Conservation (phyloP, 2,329 filamentous ascomycete genomes). For the Colletotrichum lindemuthianum region DNA sequence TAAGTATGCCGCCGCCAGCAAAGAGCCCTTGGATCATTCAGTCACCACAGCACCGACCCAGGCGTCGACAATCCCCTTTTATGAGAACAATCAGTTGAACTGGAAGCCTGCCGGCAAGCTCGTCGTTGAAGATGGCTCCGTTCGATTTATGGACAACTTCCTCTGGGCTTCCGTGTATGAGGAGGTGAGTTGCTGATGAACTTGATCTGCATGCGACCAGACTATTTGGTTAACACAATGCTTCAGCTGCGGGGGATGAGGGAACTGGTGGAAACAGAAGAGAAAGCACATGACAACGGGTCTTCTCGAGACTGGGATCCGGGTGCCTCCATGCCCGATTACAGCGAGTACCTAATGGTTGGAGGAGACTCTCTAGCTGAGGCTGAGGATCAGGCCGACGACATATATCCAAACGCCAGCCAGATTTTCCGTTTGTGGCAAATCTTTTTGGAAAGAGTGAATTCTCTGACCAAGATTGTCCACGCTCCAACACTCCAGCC, state of each 20-base stretch:
- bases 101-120: slow-evolving; percentile 62
- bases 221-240: not conserved
- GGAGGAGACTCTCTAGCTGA: slow-evolving; percentile 1
- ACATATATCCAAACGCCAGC: slow-evolving; percentile 16
- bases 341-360: slow-evolving; percentile 24
- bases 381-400: not conserved
- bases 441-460: slow-evolving; percentile 76
- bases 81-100: slow-evolving; percentile 36
- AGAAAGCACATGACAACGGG: not conserved
- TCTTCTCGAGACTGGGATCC: slow-evolving; percentile 16
- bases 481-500: slow-evolving; percentile 69
- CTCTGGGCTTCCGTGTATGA: slow-evolving; percentile 65
- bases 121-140: slow-evolving; percentile 62
- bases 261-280: slow-evolving; percentile 14
- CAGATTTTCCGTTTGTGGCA: slow-evolving; percentile 72
- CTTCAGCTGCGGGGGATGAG: slow-evolving; percentile 17
- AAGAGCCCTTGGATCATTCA: slow-evolving; percentile 15
- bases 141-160: slow-evolving; percentile 67
- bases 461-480: slow-evolving; percentile 76
- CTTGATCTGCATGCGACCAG: not conserved
- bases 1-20: slow-evolving; percentile 57
- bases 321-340: slow-evolving; percentile 29
- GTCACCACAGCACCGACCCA: slow-evolving; percentile 2
- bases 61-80: slow-evolving; percentile 10
- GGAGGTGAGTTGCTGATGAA: slow-evolving; percentile 54